Evolutionary conservation across 2,329 filamentous ascomycete species (phyloP), one percentile per base, ranked within the genome.

Genomic region (Periconia sp.): DNA sequence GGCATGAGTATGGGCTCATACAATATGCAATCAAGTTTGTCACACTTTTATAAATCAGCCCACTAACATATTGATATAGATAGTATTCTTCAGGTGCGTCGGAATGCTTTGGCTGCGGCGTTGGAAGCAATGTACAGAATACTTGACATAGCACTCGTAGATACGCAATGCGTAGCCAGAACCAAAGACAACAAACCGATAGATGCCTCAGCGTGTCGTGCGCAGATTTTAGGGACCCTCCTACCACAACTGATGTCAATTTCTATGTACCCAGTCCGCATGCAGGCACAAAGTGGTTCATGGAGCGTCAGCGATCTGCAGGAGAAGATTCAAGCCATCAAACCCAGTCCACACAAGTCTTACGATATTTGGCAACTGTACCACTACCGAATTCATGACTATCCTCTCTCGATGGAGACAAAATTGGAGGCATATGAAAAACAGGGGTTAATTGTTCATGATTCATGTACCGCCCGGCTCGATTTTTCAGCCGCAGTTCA

Each of bases 381-480:
- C n/a, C n/a, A n/a, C n/a, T n/a, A n/a, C n/a, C n/a, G n/a, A n/a
- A n/a, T n/a, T n/a, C n/a, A n/a, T n/a, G n/a, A n/a, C n/a, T n/a
- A n/a, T n/a, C n/a, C n/a, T n/a, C n/a, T n/a, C n/a, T n/a, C n/a
- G n/a, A n/a, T n/a, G n/a, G n/a, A n/a, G n/a, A n/a, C n/a, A n/a
- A n/a, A n/a, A n/a, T n/a, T n/a, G n/a, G n/a, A n/a, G n/a, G n/a
- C n/a, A n/a, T n/a, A n/a, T n/a, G n/a, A n/a, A n/a, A n/a, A 35
- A 14, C 30, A 17, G 13, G 11, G 46, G 6, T 13, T 41, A n/a
- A 41, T 31, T 23, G 41, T 33, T 10, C 46, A 48, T n/a, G 6
- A 17, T 15, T 15, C 17, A 15, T 57, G 53, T 23, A 43, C 46
- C 7, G 43, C 30, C 13, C 48, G 50, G n/a, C 41, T 55, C 45